Evolutionary conservation across 1,284 basidiomycete genomes (phyloP), one percentile per base, ranked within the genome.

Genomic region (Heliocybe sulcata): DNA sequence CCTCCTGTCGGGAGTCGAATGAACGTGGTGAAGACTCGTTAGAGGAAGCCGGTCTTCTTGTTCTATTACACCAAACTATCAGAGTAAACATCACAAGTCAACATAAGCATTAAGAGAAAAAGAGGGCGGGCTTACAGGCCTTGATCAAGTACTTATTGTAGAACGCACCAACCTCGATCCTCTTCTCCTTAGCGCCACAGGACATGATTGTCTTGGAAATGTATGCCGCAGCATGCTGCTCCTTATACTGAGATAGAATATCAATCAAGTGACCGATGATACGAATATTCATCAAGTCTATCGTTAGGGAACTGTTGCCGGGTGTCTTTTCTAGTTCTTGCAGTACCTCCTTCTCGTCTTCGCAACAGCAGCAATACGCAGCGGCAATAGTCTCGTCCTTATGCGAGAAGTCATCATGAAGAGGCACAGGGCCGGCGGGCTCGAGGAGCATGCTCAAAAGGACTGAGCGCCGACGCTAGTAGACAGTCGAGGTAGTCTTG

Each of bases 1-100:
- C 8, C 23, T 4, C 27, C 47, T 25, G 47, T 3, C 23, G 23
- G 23, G 12, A 25, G 47, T 49, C 47, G 25, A 49, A 49, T 12
- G 47, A 26, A 14, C 10, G 20, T 22, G 10, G 12, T n/a, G 47
- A 49, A n/a, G 8, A 3, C 4, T 49, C 4, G 14, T 12, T 12
- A 25, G 54, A 55, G 3, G 54, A 50, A 11, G 29, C 27, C 2
- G 50, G 54, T 14, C 50, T 55, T 26, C n/a, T 35, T 12, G 50
- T 9, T 33, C 45, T 55, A 4, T 19, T 12, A 14, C 19, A 8
- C 38, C 54, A 20, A 50, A 55, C 49, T 55, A 35, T 9, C n/a
- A 31, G n/a, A 42, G n/a, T n/a, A 20, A n/a, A 42, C n/a, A 20
- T 9, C 16, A 3, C n/a, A 42, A 42, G 12, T 31, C n/a, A 16